Evolutionary conservation across 148 eudicot species (phyloP).

Genomic region (Beta vulgaris): DNA sequence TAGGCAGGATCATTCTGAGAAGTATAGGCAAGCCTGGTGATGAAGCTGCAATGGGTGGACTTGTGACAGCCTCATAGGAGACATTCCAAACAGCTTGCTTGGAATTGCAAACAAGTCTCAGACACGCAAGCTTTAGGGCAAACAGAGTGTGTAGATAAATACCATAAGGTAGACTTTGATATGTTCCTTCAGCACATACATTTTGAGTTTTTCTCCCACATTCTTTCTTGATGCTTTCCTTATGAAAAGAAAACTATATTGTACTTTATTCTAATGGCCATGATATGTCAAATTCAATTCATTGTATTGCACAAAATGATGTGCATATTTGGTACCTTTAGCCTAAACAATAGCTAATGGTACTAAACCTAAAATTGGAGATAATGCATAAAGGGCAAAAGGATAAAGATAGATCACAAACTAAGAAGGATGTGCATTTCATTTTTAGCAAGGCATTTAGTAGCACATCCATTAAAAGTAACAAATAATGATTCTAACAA

Average conservation of each 20-base stretch:
- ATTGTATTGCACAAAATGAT: neutral
- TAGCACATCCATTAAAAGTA: neutral
- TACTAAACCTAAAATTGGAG: neutral
- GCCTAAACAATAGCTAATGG: too few species aligned
- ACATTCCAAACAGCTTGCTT: conserved; percentile 59
- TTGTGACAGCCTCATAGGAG: conserved; percentile 59
- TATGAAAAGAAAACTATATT: conserved; percentile 28
- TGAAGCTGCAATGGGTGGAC: conserved; percentile 72
- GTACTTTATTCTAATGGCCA: neutral
- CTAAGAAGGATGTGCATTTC: neutral
- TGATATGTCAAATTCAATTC: neutral
- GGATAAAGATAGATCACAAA: neutral
- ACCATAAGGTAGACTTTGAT: conserved; percentile 66
- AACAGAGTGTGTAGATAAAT: conserved; percentile 70
- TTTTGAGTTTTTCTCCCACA: neutral
- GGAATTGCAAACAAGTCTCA: conserved; percentile 37
- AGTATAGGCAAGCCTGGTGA: conserved; percentile 57
- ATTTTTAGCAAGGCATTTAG: neutral
- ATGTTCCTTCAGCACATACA: conserved; percentile 29
- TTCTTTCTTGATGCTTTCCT: conserved; percentile 26
- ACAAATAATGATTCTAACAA: neutral
- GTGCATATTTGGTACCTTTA: neutral
- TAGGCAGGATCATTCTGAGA: conserved; percentile 60
- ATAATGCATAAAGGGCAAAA: neutral
- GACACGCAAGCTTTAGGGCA: conserved; percentile 56